A percentile compares a stretch with the other conserved stretches of the same genome.
Conservation (phyloP, 176 grass and related monocot species). For the Aegilops longissima region DNA sequence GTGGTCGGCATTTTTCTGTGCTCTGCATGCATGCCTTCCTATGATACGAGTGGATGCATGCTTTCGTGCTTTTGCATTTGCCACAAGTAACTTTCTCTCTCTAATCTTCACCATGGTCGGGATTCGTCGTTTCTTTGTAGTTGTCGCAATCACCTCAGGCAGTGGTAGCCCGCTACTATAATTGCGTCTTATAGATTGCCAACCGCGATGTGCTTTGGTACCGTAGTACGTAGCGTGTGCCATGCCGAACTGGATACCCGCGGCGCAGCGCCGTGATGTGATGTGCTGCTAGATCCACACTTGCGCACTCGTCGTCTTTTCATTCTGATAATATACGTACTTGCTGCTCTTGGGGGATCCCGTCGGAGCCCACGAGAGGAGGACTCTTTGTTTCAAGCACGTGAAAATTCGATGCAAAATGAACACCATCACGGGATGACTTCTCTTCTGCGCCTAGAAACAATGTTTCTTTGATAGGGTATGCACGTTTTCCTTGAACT, state of each 20-base stretch:
- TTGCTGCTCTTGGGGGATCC: neutral
- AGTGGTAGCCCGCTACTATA: neutral
- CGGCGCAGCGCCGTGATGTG: too few relatives aligned
- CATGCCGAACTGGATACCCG: too few relatives aligned
- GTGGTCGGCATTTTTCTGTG: conserved; percentile 28
- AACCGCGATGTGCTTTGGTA: too few relatives aligned
- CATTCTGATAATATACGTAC: neutral
- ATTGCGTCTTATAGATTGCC: too few relatives aligned
- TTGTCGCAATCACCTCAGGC: too few relatives aligned
- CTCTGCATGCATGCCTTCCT: neutral
- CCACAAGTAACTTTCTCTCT: neutral
- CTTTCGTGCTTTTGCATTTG: neutral
- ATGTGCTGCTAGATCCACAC: neutral
- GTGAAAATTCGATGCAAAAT: neutral
- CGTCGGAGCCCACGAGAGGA: neutral
- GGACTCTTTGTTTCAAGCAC: neutral
- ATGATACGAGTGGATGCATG: neutral
- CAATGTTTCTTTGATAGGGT: neutral
- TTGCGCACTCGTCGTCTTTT: too few relatives aligned
- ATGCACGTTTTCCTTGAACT: too few relatives aligned
- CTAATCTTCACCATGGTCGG: neutral
- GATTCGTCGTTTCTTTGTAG: too few relatives aligned
- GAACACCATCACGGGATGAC: neutral
- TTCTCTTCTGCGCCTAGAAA: neutral
- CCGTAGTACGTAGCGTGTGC: neutral